Evolutionary conservation across 345 rosid species (phyloP).

Genomic region (Populus euphratica): DNA sequence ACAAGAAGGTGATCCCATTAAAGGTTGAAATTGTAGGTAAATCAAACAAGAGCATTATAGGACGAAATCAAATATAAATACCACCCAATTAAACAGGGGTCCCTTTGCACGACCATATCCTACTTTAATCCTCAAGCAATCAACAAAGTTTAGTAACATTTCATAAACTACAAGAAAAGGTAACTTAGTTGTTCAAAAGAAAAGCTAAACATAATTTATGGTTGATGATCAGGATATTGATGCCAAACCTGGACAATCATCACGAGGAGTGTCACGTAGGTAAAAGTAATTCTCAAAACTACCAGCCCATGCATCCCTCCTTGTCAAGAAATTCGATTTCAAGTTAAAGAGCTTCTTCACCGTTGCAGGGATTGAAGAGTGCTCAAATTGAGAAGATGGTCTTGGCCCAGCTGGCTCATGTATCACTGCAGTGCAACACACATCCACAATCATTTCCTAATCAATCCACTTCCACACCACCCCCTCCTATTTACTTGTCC

Average conservation of each 20-base stretch:
- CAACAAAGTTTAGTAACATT: background rate
- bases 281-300: slow-evolving; percentile 73
- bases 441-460: background rate
- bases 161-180: background rate
- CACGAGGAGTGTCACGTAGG: slow-evolving; percentile 75
- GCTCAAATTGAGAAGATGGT: slow-evolving; percentile 77
- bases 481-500: background rate
- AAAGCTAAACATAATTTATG: background rate
- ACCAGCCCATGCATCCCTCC: slow-evolving; percentile 99
- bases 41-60: background rate
- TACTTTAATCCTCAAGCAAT: background rate
- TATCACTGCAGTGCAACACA: slow-evolving; percentile 53
- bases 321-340: slow-evolving; percentile 78
- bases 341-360: slow-evolving; percentile 95
- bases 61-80: background rate
- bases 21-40: background rate
- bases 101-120: background rate
- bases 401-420: slow-evolving; percentile 87
- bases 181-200: background rate
- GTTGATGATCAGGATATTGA: background rate
- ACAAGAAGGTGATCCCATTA: background rate
- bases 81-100: background rate
- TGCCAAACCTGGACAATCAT: slow-evolving; percentile 87
- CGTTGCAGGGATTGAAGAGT: slow-evolving; percentile 92
- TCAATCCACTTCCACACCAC: background rate